Evolutionary conservation across 1,284 basidiomycete species (phyloP).

Genomic region (Papiliotrema nemorosa): DNA sequence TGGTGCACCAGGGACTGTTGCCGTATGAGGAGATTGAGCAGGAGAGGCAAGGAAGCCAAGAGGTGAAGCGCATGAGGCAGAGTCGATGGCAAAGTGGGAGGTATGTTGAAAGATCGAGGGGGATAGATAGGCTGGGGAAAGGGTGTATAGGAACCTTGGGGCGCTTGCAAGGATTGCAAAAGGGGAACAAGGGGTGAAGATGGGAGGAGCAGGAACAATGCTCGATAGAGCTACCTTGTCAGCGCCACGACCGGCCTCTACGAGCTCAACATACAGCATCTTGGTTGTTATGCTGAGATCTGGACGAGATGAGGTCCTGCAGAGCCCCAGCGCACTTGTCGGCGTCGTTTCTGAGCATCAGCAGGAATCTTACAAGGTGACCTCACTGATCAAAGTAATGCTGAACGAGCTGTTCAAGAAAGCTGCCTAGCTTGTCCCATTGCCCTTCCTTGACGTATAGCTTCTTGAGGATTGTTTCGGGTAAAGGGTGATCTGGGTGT

Average conservation of each 20-base stretch:
- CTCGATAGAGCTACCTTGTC: slow-evolving; percentile 59
- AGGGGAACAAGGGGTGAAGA: slow-evolving; percentile 65
- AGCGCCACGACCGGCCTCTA: slow-evolving; percentile 3
- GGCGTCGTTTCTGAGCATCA: slow-evolving; percentile 62
- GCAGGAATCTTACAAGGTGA: neutral
- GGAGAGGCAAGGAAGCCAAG: slow-evolving; percentile 51
- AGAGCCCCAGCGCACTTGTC: slow-evolving; percentile 73
- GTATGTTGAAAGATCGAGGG: slow-evolving; percentile 58
- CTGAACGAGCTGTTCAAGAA: slow-evolving; percentile 57
- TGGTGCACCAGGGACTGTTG: slow-evolving; percentile 66
- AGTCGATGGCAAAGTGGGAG: slow-evolving; percentile 47
- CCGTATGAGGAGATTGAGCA: slow-evolving; percentile 46
- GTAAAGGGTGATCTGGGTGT: slow-evolving; percentile 63
- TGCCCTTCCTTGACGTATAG: slow-evolving; percentile 63
- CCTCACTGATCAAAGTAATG: slow-evolving; percentile 60
- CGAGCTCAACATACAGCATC: slow-evolving; percentile 54
- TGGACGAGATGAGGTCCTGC: slow-evolving; percentile 69
- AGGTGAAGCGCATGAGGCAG: slow-evolving; percentile 49
- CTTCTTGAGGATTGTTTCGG: slow-evolving; percentile 68
- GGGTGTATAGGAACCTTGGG: slow-evolving; percentile 37
- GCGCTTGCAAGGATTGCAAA: slow-evolving; percentile 66
- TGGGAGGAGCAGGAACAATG: slow-evolving; percentile 69
- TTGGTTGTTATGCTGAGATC: slow-evolving; percentile 60
- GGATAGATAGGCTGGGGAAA: slow-evolving; percentile 55
- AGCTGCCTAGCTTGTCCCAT: slow-evolving; percentile 61